phyloP scores from a whole-genome alignment of 208 protist species.

The Blechomonas ayalai region DNA sequence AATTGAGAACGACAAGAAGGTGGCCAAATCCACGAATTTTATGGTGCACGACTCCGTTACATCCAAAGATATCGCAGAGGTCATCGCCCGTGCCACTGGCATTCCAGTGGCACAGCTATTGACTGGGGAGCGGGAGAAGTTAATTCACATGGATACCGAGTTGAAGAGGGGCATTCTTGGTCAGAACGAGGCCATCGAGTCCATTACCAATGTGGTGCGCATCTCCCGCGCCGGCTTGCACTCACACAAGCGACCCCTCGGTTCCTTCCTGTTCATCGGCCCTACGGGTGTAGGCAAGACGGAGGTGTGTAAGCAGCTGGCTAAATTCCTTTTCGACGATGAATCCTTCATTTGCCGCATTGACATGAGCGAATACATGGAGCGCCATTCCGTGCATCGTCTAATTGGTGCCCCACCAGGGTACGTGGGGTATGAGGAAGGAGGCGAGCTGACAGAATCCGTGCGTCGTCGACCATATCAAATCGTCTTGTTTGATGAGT shows the following conservation, averaged over 20 bases:
- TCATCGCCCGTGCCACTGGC: conserved; percentile 96
- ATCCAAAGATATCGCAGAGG: conserved; percentile 91
- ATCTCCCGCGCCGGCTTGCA: conserved; percentile 93
- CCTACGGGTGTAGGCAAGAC: conserved; percentile 96
- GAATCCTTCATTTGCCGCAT: conserved; percentile 96
- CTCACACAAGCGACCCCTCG: conserved; percentile 85
- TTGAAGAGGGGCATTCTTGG: conserved; percentile 93
- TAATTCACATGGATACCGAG: conserved; percentile 79
- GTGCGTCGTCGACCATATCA: conserved; percentile 96
- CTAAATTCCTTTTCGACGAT: conserved; percentile 95
- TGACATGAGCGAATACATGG: conserved; percentile 99
- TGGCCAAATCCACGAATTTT: conserved; percentile 90
- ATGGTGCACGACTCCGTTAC: conserved; percentile 93
- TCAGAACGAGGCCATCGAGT: conserved; percentile 94
- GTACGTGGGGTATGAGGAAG: conserved; percentile 98
- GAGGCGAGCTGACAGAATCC: conserved; percentile 97
- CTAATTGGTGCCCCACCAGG: conserved; percentile 98
- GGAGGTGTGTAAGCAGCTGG: conserved; percentile 95
- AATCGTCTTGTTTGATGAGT: conserved; percentile 98
- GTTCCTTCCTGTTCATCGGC: conserved; percentile 96
- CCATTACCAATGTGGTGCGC: conserved; percentile 94
- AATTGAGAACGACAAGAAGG: conserved; percentile 74
- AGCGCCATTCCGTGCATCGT: conserved; percentile 92
- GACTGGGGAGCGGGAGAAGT: conserved; percentile 84
- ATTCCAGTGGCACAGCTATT: conserved; percentile 95